phyloP scores from a whole-genome alignment of 2,329 filamentous ascomycete species.

The Fusarium palustre region DNA sequence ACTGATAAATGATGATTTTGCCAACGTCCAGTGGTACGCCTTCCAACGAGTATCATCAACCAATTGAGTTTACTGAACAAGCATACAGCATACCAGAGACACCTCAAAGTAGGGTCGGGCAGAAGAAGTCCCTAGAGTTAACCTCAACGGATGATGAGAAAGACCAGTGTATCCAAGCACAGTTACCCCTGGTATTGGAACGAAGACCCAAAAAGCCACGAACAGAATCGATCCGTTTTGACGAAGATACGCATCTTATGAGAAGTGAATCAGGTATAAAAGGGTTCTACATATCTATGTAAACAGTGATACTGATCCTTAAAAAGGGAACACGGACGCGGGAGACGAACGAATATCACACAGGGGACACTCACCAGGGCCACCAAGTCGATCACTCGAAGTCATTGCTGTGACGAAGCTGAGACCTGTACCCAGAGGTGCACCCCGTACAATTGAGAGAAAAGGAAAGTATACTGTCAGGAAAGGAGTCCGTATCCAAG shows the following conservation, averaged over 20 bases:
- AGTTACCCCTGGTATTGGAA: neutral
- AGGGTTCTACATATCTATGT: neutral
- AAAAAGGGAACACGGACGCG: neutral
- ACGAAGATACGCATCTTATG: neutral
- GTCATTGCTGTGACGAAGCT: slow-evolving; percentile 27
- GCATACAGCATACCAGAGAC: slow-evolving; percentile 38
- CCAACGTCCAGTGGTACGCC: slow-evolving; percentile 32
- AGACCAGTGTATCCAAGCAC: neutral
- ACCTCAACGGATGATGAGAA: neutral
- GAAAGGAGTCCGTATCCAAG: slow-evolving; percentile 48
- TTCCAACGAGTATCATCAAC: accelerated
- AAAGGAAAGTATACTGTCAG: slow-evolving; percentile 47
- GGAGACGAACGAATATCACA: neutral
- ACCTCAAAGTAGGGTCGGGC: neutral
- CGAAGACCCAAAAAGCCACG: slow-evolving; percentile 25
- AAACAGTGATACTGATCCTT: neutral
- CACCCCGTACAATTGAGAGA: slow-evolving; percentile 43
- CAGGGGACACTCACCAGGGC: neutral
- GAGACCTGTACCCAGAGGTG: slow-evolving; percentile 44
- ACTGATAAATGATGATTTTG: slow-evolving; percentile 35
- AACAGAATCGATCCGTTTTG: slow-evolving; percentile 35
- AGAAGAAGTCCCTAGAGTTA: neutral
- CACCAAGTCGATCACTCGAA: neutral
- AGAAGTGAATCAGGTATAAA: slow-evolving; percentile 2
- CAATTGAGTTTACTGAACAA: neutral